Evolutionary conservation across 2,329 filamentous ascomycete species (phyloP).

Genomic region (Neoarthrinium moseri): DNA sequence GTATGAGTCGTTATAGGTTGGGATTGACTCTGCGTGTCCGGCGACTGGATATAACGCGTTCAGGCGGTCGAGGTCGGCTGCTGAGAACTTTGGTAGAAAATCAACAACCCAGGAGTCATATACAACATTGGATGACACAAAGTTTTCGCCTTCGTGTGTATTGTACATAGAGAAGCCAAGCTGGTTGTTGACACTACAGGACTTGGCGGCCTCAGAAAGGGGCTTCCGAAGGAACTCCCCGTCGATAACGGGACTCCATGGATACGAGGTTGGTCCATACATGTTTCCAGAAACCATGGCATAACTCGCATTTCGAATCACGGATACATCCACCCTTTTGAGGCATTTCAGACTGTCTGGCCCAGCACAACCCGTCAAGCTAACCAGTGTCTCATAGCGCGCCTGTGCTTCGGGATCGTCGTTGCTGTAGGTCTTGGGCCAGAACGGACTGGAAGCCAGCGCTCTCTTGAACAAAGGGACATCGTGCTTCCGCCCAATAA

Average conservation of each 20-base stretch:
- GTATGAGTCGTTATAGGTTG: slow-evolving; percentile 47
- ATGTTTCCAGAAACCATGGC: slow-evolving; percentile 45
- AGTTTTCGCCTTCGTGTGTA: slow-evolving; percentile 61
- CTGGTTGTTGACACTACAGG: slow-evolving; percentile 21
- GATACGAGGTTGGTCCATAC: slow-evolving; percentile 56
- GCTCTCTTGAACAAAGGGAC: slow-evolving; percentile 48
- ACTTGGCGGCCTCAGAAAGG: slow-evolving; percentile 41
- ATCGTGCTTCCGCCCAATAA: slow-evolving; percentile 40
- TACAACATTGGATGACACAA: slow-evolving; percentile 46
- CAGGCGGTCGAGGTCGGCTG: slow-evolving; percentile 35
- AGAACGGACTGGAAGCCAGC: slow-evolving; percentile 51
- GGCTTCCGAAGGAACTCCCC: slow-evolving; percentile 46
- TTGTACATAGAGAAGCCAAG: slow-evolving; percentile 58
- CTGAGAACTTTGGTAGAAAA: slow-evolving; percentile 48
- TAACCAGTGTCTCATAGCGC: slow-evolving; percentile 45
- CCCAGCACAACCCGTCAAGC: slow-evolving; percentile 45
- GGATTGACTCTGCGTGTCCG: slow-evolving; percentile 46
- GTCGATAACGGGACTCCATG: slow-evolving; percentile 62
- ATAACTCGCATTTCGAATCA: slow-evolving; percentile 50
- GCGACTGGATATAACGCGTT: slow-evolving; percentile 44
- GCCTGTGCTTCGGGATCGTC: slow-evolving; percentile 49
- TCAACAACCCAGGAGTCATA: slow-evolving; percentile 54
- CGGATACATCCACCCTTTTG: slow-evolving; percentile 51
- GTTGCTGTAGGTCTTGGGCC: slow-evolving; percentile 57
- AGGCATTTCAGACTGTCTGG: slow-evolving; percentile 51